Evolutionary conservation across 148 eudicot genomes (phyloP).

Genomic region (Pharnaceum exiguum): DNA sequence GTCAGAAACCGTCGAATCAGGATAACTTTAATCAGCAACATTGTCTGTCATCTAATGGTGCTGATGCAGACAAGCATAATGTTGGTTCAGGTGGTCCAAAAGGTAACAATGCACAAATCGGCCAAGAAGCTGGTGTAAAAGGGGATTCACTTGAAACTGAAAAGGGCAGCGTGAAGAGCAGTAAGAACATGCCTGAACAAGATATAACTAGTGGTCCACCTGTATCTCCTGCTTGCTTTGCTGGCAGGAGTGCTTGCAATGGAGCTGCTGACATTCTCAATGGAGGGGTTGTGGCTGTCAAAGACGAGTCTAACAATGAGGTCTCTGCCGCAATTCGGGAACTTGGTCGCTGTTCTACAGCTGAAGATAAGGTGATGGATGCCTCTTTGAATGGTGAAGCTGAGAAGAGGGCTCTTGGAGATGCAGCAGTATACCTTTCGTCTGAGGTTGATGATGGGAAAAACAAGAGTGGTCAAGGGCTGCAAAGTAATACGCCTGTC

Average conservation of each 20-base stretch:
- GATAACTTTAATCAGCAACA: not conserved
- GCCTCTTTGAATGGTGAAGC: conserved; percentile 11
- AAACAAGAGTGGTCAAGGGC: conserved; percentile 1
- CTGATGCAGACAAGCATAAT: conserved; percentile 1
- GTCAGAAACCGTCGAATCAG: conserved; percentile 2
- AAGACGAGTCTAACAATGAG: conserved; percentile 3
- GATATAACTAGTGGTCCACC: not conserved
- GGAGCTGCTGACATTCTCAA: not conserved
- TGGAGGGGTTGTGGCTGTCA: not conserved
- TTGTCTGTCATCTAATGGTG: not conserved
- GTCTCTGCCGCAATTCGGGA: not conserved
- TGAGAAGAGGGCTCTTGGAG: conserved; percentile 16
- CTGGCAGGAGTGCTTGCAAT: not conserved
- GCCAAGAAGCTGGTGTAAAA: not conserved
- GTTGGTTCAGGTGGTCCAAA: conserved; percentile 5
- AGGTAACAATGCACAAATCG: conserved; percentile 4
- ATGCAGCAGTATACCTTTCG: conserved; percentile 10
- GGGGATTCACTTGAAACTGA: conserved; percentile 4
- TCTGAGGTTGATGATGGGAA: conserved; percentile 12
- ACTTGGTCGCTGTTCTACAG: not conserved
- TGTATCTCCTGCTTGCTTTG: conserved; percentile 3
- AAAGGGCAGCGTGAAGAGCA: not conserved
- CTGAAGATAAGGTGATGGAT: not conserved
- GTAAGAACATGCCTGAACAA: conserved; percentile 2
- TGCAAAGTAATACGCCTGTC: not conserved